phyloP scores from a whole-genome alignment of 176 grass and related monocot species.

The Cenchrus fungigraminus region DNA sequence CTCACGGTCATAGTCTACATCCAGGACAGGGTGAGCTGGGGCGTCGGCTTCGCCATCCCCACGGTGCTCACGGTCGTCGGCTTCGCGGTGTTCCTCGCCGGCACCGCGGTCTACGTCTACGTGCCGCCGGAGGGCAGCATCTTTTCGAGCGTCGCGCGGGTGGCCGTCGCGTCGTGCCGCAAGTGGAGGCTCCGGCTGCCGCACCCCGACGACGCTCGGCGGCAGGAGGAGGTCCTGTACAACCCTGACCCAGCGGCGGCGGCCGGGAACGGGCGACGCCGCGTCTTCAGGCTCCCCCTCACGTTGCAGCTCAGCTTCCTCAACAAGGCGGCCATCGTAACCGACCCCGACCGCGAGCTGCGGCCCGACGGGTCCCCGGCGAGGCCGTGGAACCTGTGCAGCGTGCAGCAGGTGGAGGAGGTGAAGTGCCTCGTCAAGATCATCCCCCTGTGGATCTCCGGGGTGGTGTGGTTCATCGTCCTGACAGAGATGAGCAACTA shows the following conservation, averaged over 20 bases:
- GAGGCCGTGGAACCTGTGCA: conserved; percentile 53
- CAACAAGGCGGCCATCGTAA: conserved; percentile 58
- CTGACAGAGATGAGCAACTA: conserved; percentile 26
- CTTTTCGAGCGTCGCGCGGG: conserved; percentile 43
- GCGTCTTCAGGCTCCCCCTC: conserved; percentile 35
- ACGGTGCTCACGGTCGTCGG: conserved; percentile 20
- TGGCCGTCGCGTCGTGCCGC: conserved; percentile 37
- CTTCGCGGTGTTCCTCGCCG: conserved; percentile 37
- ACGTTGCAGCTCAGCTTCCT: conserved; percentile 43
- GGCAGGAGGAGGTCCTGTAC: conserved; percentile 36
- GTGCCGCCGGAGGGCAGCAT: conserved; percentile 49
- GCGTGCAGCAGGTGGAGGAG: conserved; percentile 65
- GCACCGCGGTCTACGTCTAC: conserved; percentile 27
- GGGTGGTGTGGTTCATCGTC: conserved; percentile 38
- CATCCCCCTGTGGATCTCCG: conserved; percentile 54
- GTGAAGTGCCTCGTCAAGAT: conserved; percentile 43
- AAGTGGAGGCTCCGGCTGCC: conserved; percentile 45
- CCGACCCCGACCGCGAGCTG: conserved; percentile 37
- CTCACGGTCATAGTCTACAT: conserved; percentile 37
- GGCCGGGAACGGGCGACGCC: not conserved
- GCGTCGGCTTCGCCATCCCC: conserved; percentile 41
- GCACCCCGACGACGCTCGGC: not conserved
- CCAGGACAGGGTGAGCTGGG: conserved; percentile 47
- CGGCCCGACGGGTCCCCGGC: conserved; percentile 27
- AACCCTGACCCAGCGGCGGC: not conserved